These are phyloP conservation scores for Discostella stelligeroides DNA, from an alignment of 108 stramenopile genomes.

Conservation along the genomic window DNA sequence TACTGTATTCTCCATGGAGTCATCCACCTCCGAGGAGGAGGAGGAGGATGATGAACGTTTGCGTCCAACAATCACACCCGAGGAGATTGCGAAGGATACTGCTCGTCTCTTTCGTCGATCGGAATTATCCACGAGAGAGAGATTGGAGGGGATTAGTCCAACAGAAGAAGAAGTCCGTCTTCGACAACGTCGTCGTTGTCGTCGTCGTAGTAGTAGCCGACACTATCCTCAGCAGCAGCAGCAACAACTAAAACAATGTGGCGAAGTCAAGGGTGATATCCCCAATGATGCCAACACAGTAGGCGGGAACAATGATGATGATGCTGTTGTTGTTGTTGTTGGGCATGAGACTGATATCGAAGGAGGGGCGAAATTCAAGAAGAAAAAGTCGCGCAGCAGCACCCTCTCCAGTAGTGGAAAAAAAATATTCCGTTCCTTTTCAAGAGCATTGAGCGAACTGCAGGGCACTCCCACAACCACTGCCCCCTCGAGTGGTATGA, in stretches of 20 bases:
- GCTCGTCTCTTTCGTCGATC: slow-evolving; percentile 43
- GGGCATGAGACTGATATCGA: too few species aligned
- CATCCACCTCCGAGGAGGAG: slow-evolving; percentile 8
- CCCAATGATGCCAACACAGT: too few species aligned
- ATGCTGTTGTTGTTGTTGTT: too few species aligned
- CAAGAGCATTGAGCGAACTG: slow-evolving; percentile 7
- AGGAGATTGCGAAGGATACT: slow-evolving; percentile 34
- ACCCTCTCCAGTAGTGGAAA: background rate
- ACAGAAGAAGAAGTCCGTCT: background rate
- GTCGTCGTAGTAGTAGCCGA: slow-evolving; percentile 1
- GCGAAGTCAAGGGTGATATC: background rate
- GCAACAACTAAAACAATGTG: background rate
- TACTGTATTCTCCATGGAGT: background rate
- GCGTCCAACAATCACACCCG: slow-evolving; percentile 2
- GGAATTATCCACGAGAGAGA: slow-evolving; percentile 24
- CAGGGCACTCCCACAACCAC: slow-evolving; percentile 8
- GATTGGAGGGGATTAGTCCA: background rate
- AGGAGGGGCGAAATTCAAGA: background rate
- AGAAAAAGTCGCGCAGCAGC: background rate
- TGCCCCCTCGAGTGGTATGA: background rate
- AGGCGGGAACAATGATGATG: too few species aligned
- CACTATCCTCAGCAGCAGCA: background rate
- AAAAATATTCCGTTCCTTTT: slow-evolving; percentile 1
- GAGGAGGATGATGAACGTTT: background rate
- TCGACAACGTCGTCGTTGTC: background rate